Percentiles rank a stretch among this genome's conserved stretches.
phyloP scores from a whole-genome alignment of 305 asterid species.

The Solanum hybrid region DNA sequence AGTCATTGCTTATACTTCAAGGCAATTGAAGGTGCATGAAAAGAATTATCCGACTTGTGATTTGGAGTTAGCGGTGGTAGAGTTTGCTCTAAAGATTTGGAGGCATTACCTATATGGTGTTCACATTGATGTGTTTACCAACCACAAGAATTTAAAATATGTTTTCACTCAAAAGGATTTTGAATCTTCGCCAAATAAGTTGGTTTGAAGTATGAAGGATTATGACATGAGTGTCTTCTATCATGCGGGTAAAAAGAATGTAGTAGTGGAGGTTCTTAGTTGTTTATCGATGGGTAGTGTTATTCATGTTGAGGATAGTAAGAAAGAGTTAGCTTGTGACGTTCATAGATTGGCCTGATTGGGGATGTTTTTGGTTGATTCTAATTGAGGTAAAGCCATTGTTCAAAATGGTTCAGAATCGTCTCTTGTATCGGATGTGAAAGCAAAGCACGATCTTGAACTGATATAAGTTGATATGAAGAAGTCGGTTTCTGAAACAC shows the following conservation, averaged over 20 bases:
- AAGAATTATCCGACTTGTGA: not conserved
- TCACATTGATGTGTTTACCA: not conserved
- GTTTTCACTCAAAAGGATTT: not conserved
- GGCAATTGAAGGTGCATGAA: not conserved
- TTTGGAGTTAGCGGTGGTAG: not conserved
- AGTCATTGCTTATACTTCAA: not conserved
- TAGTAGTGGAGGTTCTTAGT: not conserved
- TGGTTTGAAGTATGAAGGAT: not conserved
- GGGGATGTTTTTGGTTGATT: not conserved
- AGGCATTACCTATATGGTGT: not conserved
- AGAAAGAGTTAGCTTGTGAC: not conserved
- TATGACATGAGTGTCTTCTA: not conserved
- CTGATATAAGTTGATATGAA: not conserved
- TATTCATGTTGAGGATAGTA: not conserved
- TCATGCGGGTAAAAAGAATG: not conserved
- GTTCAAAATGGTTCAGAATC: not conserved
- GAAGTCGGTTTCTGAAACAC: not conserved
- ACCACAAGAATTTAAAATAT: not conserved
- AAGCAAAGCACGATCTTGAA: too few relatives aligned
- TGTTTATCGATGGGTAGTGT: not conserved
- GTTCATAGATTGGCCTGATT: not conserved
- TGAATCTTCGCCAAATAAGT: not conserved
- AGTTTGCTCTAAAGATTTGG: not conserved
- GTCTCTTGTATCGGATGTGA: not conserved
- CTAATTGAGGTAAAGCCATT: not conserved